Evolutionary conservation across 2,329 filamentous ascomycete species (phyloP).

Genomic region (Sphaerulina vaccinii): DNA sequence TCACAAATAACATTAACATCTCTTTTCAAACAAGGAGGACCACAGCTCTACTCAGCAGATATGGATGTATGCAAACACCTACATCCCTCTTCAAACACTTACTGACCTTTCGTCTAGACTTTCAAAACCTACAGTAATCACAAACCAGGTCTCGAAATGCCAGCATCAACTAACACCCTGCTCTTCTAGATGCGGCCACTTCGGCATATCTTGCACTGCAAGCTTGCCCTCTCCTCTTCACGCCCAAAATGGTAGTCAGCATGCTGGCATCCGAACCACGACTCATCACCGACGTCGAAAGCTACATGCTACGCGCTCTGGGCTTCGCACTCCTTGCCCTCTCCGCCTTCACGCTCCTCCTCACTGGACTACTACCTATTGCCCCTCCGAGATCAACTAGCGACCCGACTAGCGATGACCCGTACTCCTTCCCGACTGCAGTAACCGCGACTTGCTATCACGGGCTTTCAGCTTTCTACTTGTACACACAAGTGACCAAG

Average conservation of each 20-base stretch:
- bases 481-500: slow-evolving; percentile 65
- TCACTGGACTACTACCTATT: slow-evolving; percentile 70
- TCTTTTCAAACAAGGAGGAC: too few species aligned
- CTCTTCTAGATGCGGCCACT: slow-evolving; percentile 28
- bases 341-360: slow-evolving; percentile 62
- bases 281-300: slow-evolving; percentile 61
- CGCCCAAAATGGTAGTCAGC: slow-evolving; percentile 61
- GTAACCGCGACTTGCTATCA: slow-evolving; percentile 66
- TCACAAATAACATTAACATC: not conserved
- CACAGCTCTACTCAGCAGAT: not conserved
- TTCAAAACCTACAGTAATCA: slow-evolving; percentile 8
- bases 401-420: slow-evolving; percentile 2
- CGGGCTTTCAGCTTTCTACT: slow-evolving; percentile 60
- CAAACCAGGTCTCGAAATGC: not conserved
- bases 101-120: not conserved
- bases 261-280: slow-evolving; percentile 57
- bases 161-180: not conserved
- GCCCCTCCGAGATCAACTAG: slow-evolving; percentile 27
- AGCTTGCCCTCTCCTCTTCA: slow-evolving; percentile 55
- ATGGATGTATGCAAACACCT: slow-evolving; percentile 4
- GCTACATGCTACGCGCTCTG: slow-evolving; percentile 71
- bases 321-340: slow-evolving; percentile 67
- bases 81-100: not conserved
- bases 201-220: slow-evolving; percentile 46
- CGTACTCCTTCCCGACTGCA: slow-evolving; percentile 57